Percentiles rank a stretch among this genome's conserved stretches.
phyloP scores from a whole-genome alignment of 1,284 basidiomycete species.

The Microbotryomycetes sp. region DNA sequence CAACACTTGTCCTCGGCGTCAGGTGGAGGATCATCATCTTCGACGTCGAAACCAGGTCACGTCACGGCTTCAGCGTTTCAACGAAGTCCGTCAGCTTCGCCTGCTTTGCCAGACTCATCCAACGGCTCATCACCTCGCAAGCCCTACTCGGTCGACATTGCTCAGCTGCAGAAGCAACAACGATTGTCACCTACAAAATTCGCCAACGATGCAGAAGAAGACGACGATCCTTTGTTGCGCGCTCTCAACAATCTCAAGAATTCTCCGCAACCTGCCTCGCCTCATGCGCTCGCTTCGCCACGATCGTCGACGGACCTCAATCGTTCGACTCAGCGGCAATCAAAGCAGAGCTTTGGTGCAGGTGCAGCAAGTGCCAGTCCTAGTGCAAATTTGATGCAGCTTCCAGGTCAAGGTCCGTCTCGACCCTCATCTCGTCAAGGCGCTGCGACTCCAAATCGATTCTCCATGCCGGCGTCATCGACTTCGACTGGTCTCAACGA shows the following conservation, averaged over 20 bases:
- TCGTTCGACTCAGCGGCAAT: not conserved
- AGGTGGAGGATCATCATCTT: too few relatives aligned
- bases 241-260: conserved; percentile 19
- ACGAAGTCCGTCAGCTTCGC: not conserved
- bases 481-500: not conserved
- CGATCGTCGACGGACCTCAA: not conserved
- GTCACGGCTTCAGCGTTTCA: conserved; percentile 22
- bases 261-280: conserved; percentile 2
- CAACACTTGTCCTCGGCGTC: not conserved
- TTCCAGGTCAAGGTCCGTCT: not conserved
- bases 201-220: conserved; percentile 10
- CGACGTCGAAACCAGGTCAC: conserved; percentile 15
- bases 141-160: not conserved
- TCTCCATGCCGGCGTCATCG: not conserved
- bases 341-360: not conserved
- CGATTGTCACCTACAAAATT: not conserved
- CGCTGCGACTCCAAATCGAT: not conserved
- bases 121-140: not conserved
- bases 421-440: not conserved
- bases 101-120: not conserved
- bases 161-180: not conserved
- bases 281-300: not conserved
- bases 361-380: not conserved
- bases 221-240: conserved; percentile 24
- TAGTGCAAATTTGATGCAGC: not conserved